Evolutionary conservation across 257 asterid genomes (phyloP), one percentile per base, ranked within the genome.

Genomic region (Ligustrum vulgare): DNA sequence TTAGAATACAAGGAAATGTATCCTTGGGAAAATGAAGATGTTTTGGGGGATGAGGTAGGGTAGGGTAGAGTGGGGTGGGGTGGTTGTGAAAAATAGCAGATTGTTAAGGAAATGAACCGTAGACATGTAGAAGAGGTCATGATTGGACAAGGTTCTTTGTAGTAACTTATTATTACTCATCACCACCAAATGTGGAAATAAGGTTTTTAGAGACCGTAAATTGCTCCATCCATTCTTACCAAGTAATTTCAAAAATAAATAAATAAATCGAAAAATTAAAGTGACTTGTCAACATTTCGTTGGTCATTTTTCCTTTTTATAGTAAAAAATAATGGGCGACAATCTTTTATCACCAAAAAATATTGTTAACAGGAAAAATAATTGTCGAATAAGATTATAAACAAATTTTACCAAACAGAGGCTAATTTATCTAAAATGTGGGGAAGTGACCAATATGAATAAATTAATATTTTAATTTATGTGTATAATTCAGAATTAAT

Each of bases 121-220:
- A 69, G 82, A 81, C 74, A 80, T 33, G 39, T 74, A 80, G 73
- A 78, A 78, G 77, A 76, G 86, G 86, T 22, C 76, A 64, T 78
- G 54, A 71, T 79, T 80, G 75, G 65, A 79, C 41, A 67, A 35
- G 85, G 84, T 84, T 79, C 84, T 80, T 85, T 76, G 67, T 43
- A 43, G 60, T 67, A 75, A 39, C 66, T 64, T 49, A 67, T 63
- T 77, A 33, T 43, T 47, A 79, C 71, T 58, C 82, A 8, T 32
- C 37, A 68, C 45, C 86, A 60, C 66, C 60, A 80, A 82, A 81
- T 69, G 80, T 77, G 83, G 86, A 80, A 47, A 77, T 49, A 75
- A 67, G 79, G 69, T 72, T 76, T 76, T 23, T 37, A 73, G 70
- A 35, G 70, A 54, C 47, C 81, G 84, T 72, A 9, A 82, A 72